These are phyloP conservation scores for Novymonas esmeraldas DNA, from an alignment of 208 protist species.

Conservation along the genomic window DNA sequence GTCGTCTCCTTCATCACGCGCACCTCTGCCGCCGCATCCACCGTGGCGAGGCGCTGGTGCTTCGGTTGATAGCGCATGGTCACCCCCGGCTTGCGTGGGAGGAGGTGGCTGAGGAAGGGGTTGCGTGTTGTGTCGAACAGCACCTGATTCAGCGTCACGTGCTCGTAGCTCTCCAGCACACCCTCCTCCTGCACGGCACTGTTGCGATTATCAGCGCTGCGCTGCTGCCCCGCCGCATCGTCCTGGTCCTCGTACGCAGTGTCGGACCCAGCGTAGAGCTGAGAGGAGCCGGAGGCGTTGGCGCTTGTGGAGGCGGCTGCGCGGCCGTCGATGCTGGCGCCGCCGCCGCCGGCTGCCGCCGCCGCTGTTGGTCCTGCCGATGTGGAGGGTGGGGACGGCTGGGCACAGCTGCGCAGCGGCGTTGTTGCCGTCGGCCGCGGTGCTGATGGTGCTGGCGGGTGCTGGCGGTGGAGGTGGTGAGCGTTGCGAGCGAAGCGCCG, in stretches of 20 bases:
- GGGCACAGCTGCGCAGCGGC: not conserved
- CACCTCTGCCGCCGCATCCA: slow-evolving; percentile 64
- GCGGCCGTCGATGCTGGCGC: not conserved
- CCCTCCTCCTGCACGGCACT: slow-evolving; percentile 31
- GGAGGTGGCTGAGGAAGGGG: slow-evolving; percentile 50
- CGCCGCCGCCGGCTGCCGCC: not conserved
- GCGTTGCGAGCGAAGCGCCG: slow-evolving; percentile 27
- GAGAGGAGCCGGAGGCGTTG: slow-evolving; percentile 2
- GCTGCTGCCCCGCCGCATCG: slow-evolving; percentile 10
- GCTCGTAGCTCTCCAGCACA: slow-evolving; percentile 47
- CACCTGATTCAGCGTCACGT: slow-evolving; percentile 27
- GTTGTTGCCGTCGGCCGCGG: not conserved
- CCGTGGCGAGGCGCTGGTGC: slow-evolving; percentile 65
- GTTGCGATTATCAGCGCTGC: not conserved
- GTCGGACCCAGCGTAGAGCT: not conserved
- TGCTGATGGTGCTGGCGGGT: not conserved
- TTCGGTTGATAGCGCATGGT: slow-evolving; percentile 69
- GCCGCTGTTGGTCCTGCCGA: too few relatives aligned
- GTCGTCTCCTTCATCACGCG: slow-evolving; percentile 43
- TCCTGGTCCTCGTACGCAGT: slow-evolving; percentile 12
- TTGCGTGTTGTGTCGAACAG: slow-evolving; percentile 39
- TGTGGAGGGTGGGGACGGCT: not conserved
- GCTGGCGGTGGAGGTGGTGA: slow-evolving; percentile 2
- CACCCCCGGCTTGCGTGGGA: slow-evolving; percentile 47
- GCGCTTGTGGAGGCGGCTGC: not conserved